These are phyloP conservation scores for Talaromyces sp. DNA, from an alignment of 2,329 filamentous ascomycete species.

Conservation along the genomic window DNA sequence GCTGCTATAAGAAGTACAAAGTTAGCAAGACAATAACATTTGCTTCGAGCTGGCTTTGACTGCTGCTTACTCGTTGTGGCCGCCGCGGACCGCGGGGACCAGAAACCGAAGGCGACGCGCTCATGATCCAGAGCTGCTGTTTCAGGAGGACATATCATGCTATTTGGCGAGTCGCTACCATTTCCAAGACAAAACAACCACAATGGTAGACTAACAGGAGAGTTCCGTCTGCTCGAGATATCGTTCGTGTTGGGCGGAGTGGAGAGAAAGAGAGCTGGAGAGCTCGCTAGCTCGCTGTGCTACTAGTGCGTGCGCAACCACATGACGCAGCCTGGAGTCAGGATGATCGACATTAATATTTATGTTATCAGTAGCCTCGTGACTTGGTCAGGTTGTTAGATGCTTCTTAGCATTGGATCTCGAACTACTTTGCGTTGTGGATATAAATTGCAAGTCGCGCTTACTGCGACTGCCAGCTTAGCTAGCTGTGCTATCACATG, in stretches of 20 bases:
- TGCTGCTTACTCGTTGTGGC: constrained; percentile 22
- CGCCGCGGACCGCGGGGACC: constrained; percentile 17
- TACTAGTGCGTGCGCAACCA: background rate
- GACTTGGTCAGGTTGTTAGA: background rate
- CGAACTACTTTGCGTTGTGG: background rate
- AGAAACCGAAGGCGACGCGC: constrained; percentile 1
- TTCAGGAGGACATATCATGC: background rate
- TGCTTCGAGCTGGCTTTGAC: background rate
- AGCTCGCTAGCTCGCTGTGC: background rate
- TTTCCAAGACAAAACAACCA: background rate
- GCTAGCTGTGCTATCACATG: background rate
- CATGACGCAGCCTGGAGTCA: background rate
- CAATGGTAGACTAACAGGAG: background rate
- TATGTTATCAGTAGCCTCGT: background rate
- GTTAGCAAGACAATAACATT: background rate
- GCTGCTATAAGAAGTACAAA: constrained; percentile 49
- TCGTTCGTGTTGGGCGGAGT: background rate
- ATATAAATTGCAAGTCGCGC: too few relatives aligned
- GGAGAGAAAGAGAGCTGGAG: background rate
- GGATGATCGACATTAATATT: background rate
- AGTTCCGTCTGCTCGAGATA: background rate
- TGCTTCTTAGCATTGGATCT: background rate
- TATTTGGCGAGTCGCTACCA: background rate
- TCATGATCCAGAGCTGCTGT: constrained; percentile 3
- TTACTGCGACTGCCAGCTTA: too few relatives aligned